phyloP scores from a whole-genome alignment of 2,329 filamentous ascomycete species.

The Coleophoma eucalyptorum region DNA sequence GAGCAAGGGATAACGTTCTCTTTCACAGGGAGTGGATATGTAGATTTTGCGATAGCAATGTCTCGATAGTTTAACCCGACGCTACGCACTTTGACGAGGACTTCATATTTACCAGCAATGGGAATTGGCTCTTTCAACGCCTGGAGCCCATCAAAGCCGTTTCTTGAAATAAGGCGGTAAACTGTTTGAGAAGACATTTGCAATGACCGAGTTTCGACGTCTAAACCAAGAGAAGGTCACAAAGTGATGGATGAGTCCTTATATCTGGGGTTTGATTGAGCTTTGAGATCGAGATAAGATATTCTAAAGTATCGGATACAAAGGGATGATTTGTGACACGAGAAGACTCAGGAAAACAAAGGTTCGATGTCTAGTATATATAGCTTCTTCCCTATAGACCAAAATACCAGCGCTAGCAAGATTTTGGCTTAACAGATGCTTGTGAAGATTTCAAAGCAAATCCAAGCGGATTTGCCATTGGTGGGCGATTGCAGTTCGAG shows the following conservation, averaged over 20 bases:
- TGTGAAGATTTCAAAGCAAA: too few relatives aligned
- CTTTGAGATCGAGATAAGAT: background rate
- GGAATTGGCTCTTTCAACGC: constrained; percentile 22
- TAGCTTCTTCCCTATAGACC: background rate
- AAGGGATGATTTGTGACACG: background rate
- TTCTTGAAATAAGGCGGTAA: constrained; percentile 7
- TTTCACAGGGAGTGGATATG: constrained; percentile 29
- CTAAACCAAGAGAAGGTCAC: background rate
- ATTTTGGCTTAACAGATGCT: too few relatives aligned
- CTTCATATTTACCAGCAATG: constrained; percentile 18
- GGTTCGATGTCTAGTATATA: background rate
- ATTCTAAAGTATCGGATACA: too few relatives aligned
- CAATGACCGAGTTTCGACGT: background rate
- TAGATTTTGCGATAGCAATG: constrained; percentile 22
- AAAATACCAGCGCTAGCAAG: background rate
- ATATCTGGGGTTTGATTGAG: background rate
- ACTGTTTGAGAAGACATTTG: constrained; percentile 12
- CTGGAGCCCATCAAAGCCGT: constrained; percentile 16
- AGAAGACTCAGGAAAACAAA: background rate
- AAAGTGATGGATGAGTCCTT: background rate
- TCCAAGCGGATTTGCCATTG: background rate
- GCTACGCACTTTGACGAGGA: constrained; percentile 26
- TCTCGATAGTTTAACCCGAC: constrained; percentile 32
- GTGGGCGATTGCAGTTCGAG: background rate
- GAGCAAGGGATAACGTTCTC: constrained; percentile 31